phyloP scores from a whole-genome alignment of 192 early-diverging fungal genomes.

The Diversispora eburnea region DNA sequence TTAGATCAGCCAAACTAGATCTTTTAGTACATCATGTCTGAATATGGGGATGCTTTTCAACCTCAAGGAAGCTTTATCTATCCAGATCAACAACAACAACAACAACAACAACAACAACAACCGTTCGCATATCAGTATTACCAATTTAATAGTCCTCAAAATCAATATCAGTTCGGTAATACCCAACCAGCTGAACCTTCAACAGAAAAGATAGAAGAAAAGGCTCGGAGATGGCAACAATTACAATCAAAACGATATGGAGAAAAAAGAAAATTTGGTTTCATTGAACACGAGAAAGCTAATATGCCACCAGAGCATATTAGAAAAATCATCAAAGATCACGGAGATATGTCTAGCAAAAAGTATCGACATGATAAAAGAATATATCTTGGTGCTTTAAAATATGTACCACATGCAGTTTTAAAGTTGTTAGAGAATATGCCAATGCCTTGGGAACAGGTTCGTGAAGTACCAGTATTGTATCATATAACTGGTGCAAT shows the following conservation, averaged over 20 bases:
- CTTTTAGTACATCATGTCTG: constrained; percentile 4
- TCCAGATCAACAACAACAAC: constrained; percentile 19
- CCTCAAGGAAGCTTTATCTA: constrained; percentile 12
- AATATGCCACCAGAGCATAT: constrained; percentile 98
- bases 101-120: constrained; percentile 8
- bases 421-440: constrained; percentile 98
- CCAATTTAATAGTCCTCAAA: constrained; percentile 19
- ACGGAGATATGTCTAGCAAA: constrained; percentile 98
- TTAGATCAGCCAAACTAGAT: background rate
- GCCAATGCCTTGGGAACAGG: constrained; percentile 99
- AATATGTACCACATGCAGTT: constrained; percentile 98
- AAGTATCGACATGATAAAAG: constrained; percentile 98
- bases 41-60: constrained; percentile 8
- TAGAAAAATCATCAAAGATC: constrained; percentile 98
- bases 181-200: constrained; percentile 21
- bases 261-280: constrained; percentile 93
- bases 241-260: constrained; percentile 87
- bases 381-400: constrained; percentile 95
- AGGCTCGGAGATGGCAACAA: constrained; percentile 89
- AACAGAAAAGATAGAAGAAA: constrained; percentile 65
- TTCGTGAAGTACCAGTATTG: constrained; percentile 90
- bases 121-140: constrained; percentile 29
- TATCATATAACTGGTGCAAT: constrained; percentile 99
- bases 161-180: background rate
- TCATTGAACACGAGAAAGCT: constrained; percentile 90